Conservation (phyloP, 2,329 filamentous ascomycete genomes). For the Aspergillus nomiae region DNA sequence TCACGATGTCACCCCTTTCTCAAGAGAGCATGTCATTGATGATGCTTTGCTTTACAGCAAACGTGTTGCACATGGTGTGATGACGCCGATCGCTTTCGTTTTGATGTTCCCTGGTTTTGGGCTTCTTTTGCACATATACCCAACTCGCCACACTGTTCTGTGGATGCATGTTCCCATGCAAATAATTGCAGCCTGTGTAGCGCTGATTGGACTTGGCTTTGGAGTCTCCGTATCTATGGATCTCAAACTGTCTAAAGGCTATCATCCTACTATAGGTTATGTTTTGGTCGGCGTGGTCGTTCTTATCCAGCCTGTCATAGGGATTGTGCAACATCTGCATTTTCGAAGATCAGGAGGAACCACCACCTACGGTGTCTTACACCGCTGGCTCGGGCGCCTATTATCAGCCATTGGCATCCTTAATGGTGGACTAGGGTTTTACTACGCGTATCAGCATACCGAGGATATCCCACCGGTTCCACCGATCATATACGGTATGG, state of each 20-base stretch:
- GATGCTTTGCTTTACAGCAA: constrained; percentile 21
- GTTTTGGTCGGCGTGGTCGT: constrained; percentile 54
- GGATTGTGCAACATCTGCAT: constrained; percentile 51
- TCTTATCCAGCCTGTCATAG: constrained; percentile 55
- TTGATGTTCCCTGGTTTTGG: constrained; percentile 38
- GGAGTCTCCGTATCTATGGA: constrained; percentile 51
- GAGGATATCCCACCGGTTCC: constrained; percentile 32
- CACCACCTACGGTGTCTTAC: constrained; percentile 49
- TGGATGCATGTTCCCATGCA: constrained; percentile 52
- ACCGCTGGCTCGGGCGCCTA: constrained; percentile 56
- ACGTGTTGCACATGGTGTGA: constrained; percentile 20
- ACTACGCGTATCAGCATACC: constrained; percentile 44
- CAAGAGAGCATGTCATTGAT: constrained; percentile 17
- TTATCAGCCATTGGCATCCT: constrained; percentile 54
- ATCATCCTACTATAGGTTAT: constrained; percentile 55
- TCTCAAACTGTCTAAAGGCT: constrained; percentile 37
- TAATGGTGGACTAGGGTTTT: constrained; percentile 56
- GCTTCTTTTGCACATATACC: constrained; percentile 34
- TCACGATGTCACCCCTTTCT: constrained; percentile 9
- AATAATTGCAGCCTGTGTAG: constrained; percentile 49
- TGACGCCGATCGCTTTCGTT: constrained; percentile 40
- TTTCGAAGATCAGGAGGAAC: constrained; percentile 49
- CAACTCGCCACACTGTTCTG: constrained; percentile 42
- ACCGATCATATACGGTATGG: constrained; percentile 51
- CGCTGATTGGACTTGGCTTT: constrained; percentile 51